Evolutionary conservation across 768 basidiomycete genomes (phyloP), one percentile per base, ranked within the genome.

Genomic region (Filobasidium floriforme): DNA sequence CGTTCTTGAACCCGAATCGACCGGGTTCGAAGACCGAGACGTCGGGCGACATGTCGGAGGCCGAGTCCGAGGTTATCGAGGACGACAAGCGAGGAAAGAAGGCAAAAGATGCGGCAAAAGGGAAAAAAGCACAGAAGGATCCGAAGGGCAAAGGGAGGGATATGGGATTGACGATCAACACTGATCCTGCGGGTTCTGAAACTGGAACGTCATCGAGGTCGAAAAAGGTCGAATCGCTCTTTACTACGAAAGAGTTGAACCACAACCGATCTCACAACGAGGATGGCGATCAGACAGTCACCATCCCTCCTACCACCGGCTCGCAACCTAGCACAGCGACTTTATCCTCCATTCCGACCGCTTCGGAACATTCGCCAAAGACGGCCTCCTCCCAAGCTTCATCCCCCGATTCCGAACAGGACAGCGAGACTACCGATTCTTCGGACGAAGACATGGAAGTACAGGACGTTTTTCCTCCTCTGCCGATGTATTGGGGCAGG

Each of bases 401-500:
- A 22, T 15, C 15, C 18, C 14, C 46, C 18, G 46, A 49, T n/a
- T 24, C 22, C 24, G 24, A 57, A 15, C 22, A 57, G 6, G 24
- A 57, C 24, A 28, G 14, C 54, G 29, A 57, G 24, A 24, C 15
- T 26, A 3, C 29, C 54, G 7, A 7, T 5, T 32, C 54, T n/a
- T 22, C 14, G n/a, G 15, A 57, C 54, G 22, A 57, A 57, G 14
- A 2, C 54, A n/a, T 4, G 6, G 22, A 57, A 5, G 15, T 32
- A 22, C 54, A 15, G 7, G 24, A 55, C 26, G 26, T 15, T 3
- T 63, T 63, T 22, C 62, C 62, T 11, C 62, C 62, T 28, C 51
- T 63, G 5, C 62, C 62, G 24, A 63, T 63, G 24, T 49, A 63
- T 29, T 55, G 51, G 49, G 51, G 46, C 3, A 46, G 24, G 32